phyloP scores from a whole-genome alignment of 805 yeast genomes.

The Torulaspora maleeae region DNA sequence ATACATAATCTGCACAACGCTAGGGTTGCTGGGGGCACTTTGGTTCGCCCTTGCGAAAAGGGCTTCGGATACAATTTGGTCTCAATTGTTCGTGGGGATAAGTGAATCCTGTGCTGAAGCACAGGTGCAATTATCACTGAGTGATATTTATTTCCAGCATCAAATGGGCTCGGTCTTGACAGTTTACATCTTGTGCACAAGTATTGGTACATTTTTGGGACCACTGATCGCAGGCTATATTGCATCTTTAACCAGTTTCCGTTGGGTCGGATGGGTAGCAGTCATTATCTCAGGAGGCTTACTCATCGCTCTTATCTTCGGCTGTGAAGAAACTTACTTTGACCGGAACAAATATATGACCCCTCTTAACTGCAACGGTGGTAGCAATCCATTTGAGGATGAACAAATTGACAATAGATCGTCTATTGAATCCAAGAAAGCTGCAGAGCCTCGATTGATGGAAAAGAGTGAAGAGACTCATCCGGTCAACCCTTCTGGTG shows the following conservation, averaged over 20 bases:
- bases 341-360: constrained; percentile 47
- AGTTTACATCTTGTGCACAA: constrained; percentile 66
- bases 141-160: constrained; percentile 74
- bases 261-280: constrained; percentile 74
- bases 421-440: neutral
- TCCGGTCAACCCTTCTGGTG: constrained; percentile 1
- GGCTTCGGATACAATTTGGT: constrained; percentile 65
- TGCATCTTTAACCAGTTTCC: constrained; percentile 54
- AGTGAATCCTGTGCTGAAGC: constrained; percentile 76
- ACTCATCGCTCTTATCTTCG: constrained; percentile 49
- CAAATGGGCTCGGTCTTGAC: constrained; percentile 71
- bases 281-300: constrained; percentile 60
- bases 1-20: constrained; percentile 53
- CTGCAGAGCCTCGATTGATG: constrained; percentile 1
- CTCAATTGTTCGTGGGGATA: constrained; percentile 75
- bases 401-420: constrained; percentile 4
- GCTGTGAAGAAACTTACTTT: constrained; percentile 68
- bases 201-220: constrained; percentile 73
- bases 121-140: constrained; percentile 59
- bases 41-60: constrained; percentile 61
- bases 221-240: constrained; percentile 77
- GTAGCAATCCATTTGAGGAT: constrained; percentile 2
- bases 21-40: constrained; percentile 60
- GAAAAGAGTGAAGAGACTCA: neutral
- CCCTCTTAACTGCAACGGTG: constrained; percentile 19